Base-by-base conservation (phyloP, 768 basidiomycete species). In the Leucocoprinus birnbaumii region DNA sequence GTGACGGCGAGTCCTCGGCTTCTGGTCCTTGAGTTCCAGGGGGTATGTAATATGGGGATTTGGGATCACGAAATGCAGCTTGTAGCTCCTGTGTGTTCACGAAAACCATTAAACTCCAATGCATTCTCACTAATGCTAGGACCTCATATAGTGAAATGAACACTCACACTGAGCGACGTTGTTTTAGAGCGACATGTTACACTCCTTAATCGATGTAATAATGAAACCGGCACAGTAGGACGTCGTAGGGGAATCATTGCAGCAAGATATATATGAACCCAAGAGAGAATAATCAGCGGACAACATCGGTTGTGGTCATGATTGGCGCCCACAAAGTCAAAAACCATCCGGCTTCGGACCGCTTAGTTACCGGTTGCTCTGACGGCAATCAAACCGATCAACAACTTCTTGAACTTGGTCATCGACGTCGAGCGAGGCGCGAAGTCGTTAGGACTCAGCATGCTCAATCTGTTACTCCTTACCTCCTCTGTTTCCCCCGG, bases 31-130 rank as follows among this genome's bases (percentile, higher is more conserved):
- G 65, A 11, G 77, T 71, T 7, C 86, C 85, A 24, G 82, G 83
- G 2, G 82, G 71, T 45, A 87, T 73, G 57, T 86, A 73, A 61
- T 79, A 88, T n/a, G 86, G 86, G 1, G 85, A 86, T 0, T 73
- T 70, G 2, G 84, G 84, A 59, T 88, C 81, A 27, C 75, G 75
- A 62, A 87, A 87, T 10, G 80, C 79, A 4, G 77, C 78, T 63
- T 77, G 83, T 6, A 88, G 74, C n/a, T 74, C 75, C 86, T 88
- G 61, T 24, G n/a, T n/a, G 6, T 58, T 11, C 6, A 13, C n/a
- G 22, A 26, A 26, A 14, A 22, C 14, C 48, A n/a, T 7, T 38
- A 38, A 38, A 16, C 8, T 5, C 11, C 31, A 38, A 38, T 6
- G 38, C 4, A 38, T 38, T 38, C 4, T 38, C 16, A 38, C 3